phyloP scores from a whole-genome alignment of 169 alveolate genomes.

The Cryptosporidium sp. region DNA sequence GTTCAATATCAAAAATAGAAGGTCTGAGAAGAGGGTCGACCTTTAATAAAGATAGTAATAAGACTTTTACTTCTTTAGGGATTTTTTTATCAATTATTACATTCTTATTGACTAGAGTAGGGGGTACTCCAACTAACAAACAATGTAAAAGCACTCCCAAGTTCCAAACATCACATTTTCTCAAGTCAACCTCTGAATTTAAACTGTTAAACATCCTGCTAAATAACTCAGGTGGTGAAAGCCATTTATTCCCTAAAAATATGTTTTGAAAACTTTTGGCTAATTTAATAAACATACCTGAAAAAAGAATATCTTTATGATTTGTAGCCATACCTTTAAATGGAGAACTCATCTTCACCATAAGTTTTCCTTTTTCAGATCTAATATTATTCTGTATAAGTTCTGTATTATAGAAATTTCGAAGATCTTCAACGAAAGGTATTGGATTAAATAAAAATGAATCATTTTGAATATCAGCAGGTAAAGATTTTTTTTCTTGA shows the following conservation, averaged over 20 bases:
- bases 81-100: constrained; percentile 15
- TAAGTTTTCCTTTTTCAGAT: neutral
- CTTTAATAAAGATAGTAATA: constrained; percentile 8
- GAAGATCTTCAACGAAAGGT: constrained; percentile 21
- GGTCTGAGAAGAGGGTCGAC: constrained; percentile 50
- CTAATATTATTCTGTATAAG: neutral
- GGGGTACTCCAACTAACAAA: constrained; percentile 23
- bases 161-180: constrained; percentile 67
- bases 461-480: neutral
- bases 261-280: neutral
- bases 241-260: constrained; percentile 56
- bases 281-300: constrained; percentile 34
- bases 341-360: constrained; percentile 24
- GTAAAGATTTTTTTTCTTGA: constrained; percentile 17
- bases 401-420: neutral
- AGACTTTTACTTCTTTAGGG: neutral
- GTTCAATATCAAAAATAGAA: constrained; percentile 17
- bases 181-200: constrained; percentile 17
- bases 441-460: constrained; percentile 13
- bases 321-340: constrained; percentile 48
- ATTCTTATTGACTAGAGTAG: neutral
- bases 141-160: constrained; percentile 65
- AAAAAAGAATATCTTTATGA: constrained; percentile 6
- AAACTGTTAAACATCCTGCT: constrained; percentile 5
- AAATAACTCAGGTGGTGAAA: constrained; percentile 61